Percentiles rank a stretch among this genome's conserved stretches.
Evolutionary conservation across 1,284 basidiomycete genomes (phyloP).

Genomic region (Heterobasidion annosum): DNA sequence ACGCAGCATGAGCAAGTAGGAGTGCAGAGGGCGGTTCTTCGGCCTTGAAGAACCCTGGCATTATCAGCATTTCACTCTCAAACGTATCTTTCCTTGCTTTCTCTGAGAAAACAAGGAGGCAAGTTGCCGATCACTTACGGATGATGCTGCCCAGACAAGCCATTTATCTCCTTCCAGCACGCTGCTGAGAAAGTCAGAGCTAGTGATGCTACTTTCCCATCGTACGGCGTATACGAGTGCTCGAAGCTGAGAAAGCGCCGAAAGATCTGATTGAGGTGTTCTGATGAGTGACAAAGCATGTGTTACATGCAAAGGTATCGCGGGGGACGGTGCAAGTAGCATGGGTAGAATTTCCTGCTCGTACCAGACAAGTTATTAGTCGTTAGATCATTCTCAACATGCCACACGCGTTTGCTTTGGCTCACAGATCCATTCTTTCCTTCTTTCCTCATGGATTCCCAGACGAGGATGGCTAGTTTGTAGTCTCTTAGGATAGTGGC

Average conservation of each 20-base stretch:
- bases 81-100: neutral
- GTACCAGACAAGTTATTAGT: neutral
- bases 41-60: slow-evolving; percentile 34
- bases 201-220: slow-evolving; percentile 62
- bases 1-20: slow-evolving; percentile 66
- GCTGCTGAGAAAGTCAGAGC: slow-evolving; percentile 44
- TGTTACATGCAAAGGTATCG: slow-evolving; percentile 47
- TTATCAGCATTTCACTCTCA: neutral
- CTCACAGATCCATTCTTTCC: slow-evolving; percentile 67
- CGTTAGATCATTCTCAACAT: too few relatives aligned
- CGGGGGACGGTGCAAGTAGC: slow-evolving; percentile 54
- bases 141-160: slow-evolving; percentile 73
- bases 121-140: slow-evolving; percentile 36
- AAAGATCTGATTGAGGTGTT: slow-evolving; percentile 34
- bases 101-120: neutral
- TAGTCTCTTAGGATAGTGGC: slow-evolving; percentile 89
- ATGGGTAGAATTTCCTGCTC: slow-evolving; percentile 66
- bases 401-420: too few relatives aligned
- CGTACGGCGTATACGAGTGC: slow-evolving; percentile 59
- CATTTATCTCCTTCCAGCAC: slow-evolving; percentile 68
- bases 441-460: slow-evolving; percentile 82
- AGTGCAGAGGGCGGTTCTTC: slow-evolving; percentile 74
- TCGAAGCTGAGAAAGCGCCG: slow-evolving; percentile 53
- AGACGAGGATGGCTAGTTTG: slow-evolving; percentile 77
- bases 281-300: slow-evolving; percentile 45